Percentiles rank a stretch among this genome's conserved stretches.
These are phyloP conservation scores for Sporopachydermia lactativora DNA, from an alignment of 805 yeast species.

Conservation along the genomic window DNA sequence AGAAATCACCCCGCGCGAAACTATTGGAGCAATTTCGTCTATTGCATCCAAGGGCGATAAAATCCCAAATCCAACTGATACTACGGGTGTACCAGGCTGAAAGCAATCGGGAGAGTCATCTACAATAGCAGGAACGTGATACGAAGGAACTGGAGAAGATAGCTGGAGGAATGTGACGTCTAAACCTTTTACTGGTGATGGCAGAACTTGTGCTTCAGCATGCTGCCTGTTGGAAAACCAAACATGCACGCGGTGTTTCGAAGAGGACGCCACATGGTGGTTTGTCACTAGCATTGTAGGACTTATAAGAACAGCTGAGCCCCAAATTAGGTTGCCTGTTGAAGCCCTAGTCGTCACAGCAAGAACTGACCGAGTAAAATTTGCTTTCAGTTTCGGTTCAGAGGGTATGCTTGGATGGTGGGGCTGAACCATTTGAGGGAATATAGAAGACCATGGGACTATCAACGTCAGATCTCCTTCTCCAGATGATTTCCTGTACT, in stretches of 20 bases:
- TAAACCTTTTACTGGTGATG: slow-evolving; percentile 16
- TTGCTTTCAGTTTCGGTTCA: neutral
- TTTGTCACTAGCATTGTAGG: slow-evolving; percentile 18
- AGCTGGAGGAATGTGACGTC: slow-evolving; percentile 18
- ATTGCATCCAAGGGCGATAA: slow-evolving; percentile 15
- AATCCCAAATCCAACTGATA: slow-evolving; percentile 21
- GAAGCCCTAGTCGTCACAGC: slow-evolving; percentile 7
- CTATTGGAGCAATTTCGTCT: slow-evolving; percentile 14
- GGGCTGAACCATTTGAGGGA: neutral
- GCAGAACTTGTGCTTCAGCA: slow-evolving; percentile 7
- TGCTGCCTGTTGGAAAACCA: slow-evolving; percentile 7
- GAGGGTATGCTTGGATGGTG: no score
- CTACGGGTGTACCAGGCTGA: slow-evolving; percentile 11
- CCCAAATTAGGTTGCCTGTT: slow-evolving; percentile 19
- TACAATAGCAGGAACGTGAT: neutral
- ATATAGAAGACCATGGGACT: slow-evolving; percentile 10
- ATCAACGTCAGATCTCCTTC: slow-evolving; percentile 18
- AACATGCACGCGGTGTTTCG: slow-evolving; percentile 7
- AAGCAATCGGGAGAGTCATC: slow-evolving; percentile 4
- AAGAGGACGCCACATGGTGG: slow-evolving; percentile 16
- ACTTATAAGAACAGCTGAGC: slow-evolving; percentile 20
- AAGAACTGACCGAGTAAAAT: slow-evolving; percentile 5
- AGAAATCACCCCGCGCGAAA: slow-evolving; percentile 17
- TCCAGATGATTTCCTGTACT: slow-evolving; percentile 14
- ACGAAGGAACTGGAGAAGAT: slow-evolving; percentile 5